Conservation (phyloP, 805 yeast species). For the Tanozyma kutaoensis region DNA sequence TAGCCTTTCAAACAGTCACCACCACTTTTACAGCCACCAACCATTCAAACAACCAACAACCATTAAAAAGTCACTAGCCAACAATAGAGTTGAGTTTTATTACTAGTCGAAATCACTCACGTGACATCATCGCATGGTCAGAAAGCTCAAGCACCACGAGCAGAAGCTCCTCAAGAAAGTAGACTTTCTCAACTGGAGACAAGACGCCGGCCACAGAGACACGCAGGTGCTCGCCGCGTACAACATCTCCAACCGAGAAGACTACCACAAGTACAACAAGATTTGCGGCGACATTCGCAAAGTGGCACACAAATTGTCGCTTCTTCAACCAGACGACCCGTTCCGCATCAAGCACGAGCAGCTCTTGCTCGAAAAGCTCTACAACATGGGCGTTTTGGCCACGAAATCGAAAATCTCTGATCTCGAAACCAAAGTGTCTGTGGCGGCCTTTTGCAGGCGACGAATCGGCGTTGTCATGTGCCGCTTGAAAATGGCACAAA, state of each 20-base stretch:
- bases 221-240: slow-evolving; percentile 93
- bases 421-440: slow-evolving; percentile 83
- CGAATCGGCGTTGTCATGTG: slow-evolving; percentile 93
- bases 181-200: slow-evolving; percentile 95
- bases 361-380: slow-evolving; percentile 72
- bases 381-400: slow-evolving; percentile 76
- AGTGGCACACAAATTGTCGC: slow-evolving; percentile 72
- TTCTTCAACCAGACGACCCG: slow-evolving; percentile 80
- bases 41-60: too few species aligned
- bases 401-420: slow-evolving; percentile 87
- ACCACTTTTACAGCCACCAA: too few species aligned
- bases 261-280: slow-evolving; percentile 86
- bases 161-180: slow-evolving; percentile 89
- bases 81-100: too few species aligned
- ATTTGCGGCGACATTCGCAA: slow-evolving; percentile 88
- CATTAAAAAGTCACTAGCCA: too few species aligned
- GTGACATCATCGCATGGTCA: slow-evolving; percentile 38
- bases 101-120: too few species aligned
- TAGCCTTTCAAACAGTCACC: too few species aligned
- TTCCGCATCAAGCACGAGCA: slow-evolving; percentile 82
- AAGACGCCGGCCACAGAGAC: slow-evolving; percentile 89
- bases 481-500: slow-evolving; percentile 86
- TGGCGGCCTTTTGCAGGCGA: slow-evolving; percentile 84
- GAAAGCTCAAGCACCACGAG: slow-evolving; percentile 90
- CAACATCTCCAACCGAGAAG: slow-evolving; percentile 90